Base-by-base conservation (phyloP, 345 rosid species). In the Camelina neglecta region DNA sequence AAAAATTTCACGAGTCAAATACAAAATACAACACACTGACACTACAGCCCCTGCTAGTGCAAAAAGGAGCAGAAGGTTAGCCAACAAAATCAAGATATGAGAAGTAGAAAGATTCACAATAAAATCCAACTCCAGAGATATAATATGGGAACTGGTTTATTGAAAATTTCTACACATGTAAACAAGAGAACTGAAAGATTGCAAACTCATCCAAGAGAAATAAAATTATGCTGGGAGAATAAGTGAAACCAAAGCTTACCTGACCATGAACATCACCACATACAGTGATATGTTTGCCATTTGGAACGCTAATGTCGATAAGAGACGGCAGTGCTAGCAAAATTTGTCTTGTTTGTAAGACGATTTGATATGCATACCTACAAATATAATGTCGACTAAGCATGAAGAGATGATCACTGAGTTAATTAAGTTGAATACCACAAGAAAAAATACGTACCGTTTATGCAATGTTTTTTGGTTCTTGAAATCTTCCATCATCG, bases 191-290 rank as follows among this genome's bases (percentile, higher is more conserved):
- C 11, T 24, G 45, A 16, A 4, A 47, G 31, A 15, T 13, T 12
- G 48, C 56, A 45, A 45, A 33, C 53, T 53, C 16, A 62, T 29
- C 16, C 13, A 50, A 53, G 55, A 48, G 39, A 39, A 10, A 11
- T 23, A 21, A 16, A 21, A 26, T 8, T 29, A 13, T 58, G 35
- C 5, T 13, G 7, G 23, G 2, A 39, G 11, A 44, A 44, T 20
- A 16, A 39, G 11, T 41, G 31, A 54, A 36, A 41, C 58, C 65
- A 79, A 79, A 61, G 29, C 18, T 3, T 84, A 95, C 99, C 98
- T 95, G 98, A 67, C 99, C 99, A 80, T 95, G 99, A 38, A 95
- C 98, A 82, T 95, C 99, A 82, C 99, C 99, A 62, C 99, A 95
- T 65, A 95, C 96, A 0, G 98, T 92, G 76, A 92, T 85, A 81